These are phyloP conservation scores for Fusarium buharicum DNA, from an alignment of 2,329 filamentous ascomycete species.

Conservation along the genomic window DNA sequence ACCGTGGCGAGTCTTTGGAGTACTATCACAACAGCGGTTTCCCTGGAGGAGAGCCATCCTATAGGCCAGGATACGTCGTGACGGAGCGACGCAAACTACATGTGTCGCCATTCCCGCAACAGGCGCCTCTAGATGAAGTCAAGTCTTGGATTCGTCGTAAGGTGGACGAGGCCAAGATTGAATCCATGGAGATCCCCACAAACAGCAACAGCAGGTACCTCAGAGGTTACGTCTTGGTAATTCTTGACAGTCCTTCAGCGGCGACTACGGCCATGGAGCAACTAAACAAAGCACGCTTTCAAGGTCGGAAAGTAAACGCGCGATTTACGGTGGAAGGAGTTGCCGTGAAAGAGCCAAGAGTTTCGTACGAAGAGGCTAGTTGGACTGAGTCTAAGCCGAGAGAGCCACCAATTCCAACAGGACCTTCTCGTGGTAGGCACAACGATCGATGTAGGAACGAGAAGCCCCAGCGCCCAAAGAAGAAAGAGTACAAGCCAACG, in stretches of 20 bases:
- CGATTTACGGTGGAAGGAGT: conserved; percentile 32
- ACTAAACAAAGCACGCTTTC: conserved; percentile 44
- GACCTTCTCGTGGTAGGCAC: conserved; percentile 17
- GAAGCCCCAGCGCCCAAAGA: conserved; percentile 23
- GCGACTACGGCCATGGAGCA: conserved; percentile 41
- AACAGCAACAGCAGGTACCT: conserved; percentile 37
- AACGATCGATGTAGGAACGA: conserved; percentile 8
- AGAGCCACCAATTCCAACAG: conserved; percentile 13
- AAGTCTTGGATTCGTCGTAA: conserved; percentile 45
- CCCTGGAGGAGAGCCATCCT: not conserved
- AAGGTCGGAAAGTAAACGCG: conserved; percentile 41
- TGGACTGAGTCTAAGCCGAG: not conserved
- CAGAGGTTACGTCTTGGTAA: conserved; percentile 44
- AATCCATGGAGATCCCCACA: conserved; percentile 43
- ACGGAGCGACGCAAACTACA: conserved; percentile 42
- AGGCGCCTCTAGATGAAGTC: conserved; percentile 39
- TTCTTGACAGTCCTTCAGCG: conserved; percentile 36
- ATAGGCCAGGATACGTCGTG: conserved; percentile 13
- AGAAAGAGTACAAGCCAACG: conserved; percentile 26
- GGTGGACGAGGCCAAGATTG: conserved; percentile 40
- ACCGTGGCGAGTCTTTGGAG: conserved; percentile 5
- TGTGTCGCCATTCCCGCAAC: conserved; percentile 43
- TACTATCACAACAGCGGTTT: conserved; percentile 11
- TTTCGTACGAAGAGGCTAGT: conserved; percentile 1
- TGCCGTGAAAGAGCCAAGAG: conserved; percentile 6